These are phyloP conservation scores for Arthrinium puccinioides DNA, from an alignment of 2,329 filamentous ascomycete species.

Conservation along the genomic window DNA sequence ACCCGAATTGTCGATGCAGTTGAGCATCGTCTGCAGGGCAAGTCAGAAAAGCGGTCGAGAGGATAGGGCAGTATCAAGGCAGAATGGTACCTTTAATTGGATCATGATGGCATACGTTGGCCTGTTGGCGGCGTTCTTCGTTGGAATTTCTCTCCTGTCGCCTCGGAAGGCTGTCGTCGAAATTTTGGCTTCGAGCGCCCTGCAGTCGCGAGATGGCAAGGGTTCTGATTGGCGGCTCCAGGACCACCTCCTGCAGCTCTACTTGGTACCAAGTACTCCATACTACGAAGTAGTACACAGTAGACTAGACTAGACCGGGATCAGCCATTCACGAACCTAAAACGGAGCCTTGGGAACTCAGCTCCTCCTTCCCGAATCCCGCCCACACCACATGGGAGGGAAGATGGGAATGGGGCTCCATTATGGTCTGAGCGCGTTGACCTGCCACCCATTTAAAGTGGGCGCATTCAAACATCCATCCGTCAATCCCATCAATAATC, in stretches of 20 bases:
- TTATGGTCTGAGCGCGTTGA: slow-evolving; percentile 6
- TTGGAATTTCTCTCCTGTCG: background rate
- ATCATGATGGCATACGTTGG: slow-evolving; percentile 62
- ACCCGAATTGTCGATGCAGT: slow-evolving; percentile 99
- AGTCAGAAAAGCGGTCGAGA: background rate
- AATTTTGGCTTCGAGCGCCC: slow-evolving; percentile 3
- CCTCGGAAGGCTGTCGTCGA: slow-evolving; percentile 2
- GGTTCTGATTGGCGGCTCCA: slow-evolving; percentile 3
- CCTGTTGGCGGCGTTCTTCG: background rate
- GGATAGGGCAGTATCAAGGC: background rate
- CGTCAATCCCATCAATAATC: too few relatives aligned
- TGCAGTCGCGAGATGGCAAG: background rate
- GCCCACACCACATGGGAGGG: background rate
- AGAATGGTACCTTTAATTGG: slow-evolving; percentile 77
- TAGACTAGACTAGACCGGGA: too few relatives aligned
- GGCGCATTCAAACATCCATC: too few relatives aligned
- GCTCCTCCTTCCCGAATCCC: background rate
- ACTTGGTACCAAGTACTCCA: too few relatives aligned
- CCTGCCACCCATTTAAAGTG: slow-evolving; percentile 7
- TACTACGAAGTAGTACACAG: too few relatives aligned
- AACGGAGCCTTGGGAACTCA: too few relatives aligned
- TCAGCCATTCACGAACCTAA: too few relatives aligned
- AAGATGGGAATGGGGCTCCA: slow-evolving; percentile 1
- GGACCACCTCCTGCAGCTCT: too few relatives aligned
- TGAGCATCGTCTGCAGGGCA: slow-evolving; percentile 75